Conservation (phyloP, 2,329 filamentous ascomycete species). For the Fusarium coffeatum region DNA sequence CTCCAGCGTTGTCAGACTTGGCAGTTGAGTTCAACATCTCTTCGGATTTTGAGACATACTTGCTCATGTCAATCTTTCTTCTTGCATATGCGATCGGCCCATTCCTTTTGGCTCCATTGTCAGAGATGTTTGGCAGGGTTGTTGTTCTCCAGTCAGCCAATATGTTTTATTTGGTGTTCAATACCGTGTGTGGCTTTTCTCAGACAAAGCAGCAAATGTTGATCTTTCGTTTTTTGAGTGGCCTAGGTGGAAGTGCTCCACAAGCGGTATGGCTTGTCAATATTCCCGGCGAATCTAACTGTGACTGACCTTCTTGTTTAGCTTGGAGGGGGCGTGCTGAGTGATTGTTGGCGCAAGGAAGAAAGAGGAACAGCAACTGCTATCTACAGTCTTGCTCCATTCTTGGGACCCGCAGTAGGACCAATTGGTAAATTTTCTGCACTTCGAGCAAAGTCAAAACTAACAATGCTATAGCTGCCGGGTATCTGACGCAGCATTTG, state of each 20-base stretch:
- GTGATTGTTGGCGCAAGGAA: slow-evolving; percentile 61
- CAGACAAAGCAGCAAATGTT: slow-evolving; percentile 60
- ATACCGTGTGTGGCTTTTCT: slow-evolving; percentile 63
- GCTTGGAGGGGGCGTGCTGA: slow-evolving; percentile 59
- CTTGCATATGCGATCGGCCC: slow-evolving; percentile 67
- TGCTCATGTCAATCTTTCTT: slow-evolving; percentile 70
- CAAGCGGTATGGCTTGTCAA: slow-evolving; percentile 53
- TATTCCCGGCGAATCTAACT: accelerated
- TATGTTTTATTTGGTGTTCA: slow-evolving; percentile 65
- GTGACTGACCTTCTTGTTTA: slow-evolving; percentile 11
- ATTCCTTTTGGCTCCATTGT: slow-evolving; percentile 63
- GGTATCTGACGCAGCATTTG: slow-evolving; percentile 52
- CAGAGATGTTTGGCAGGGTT: slow-evolving; percentile 63
- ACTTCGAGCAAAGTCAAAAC: neutral
- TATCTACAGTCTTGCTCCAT: slow-evolving; percentile 55
- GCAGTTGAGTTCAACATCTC: slow-evolving; percentile 58
- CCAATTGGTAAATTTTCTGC: slow-evolving; percentile 50
- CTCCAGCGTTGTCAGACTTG: slow-evolving; percentile 60
- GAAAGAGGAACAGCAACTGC: slow-evolving; percentile 51
- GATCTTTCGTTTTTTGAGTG: slow-evolving; percentile 62
- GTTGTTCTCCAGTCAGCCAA: slow-evolving; percentile 59
- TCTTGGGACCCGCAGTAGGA: slow-evolving; percentile 57
- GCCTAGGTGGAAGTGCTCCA: slow-evolving; percentile 59
- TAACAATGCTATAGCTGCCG: slow-evolving; percentile 46
- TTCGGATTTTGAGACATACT: slow-evolving; percentile 56